Evolutionary conservation across 2,329 filamentous ascomycete genomes (phyloP), one percentile per base, ranked within the genome.

Genomic region (Leptodontidium sp.): DNA sequence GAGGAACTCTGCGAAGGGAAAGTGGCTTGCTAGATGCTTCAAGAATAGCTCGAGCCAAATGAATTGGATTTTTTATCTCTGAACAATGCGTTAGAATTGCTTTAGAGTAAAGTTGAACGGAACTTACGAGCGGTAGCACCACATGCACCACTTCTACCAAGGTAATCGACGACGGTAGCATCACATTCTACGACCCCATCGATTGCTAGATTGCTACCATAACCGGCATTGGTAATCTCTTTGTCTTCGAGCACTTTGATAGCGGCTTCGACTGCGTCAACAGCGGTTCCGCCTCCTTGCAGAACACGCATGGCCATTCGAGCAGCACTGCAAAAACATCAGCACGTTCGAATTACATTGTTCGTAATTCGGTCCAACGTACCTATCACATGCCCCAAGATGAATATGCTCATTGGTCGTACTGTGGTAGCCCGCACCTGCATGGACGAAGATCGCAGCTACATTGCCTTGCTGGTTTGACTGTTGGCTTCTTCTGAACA

Each of bases 161-260:
- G 84, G 78, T 98, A 92, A 77, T 99, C 94, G 50, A 99, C 92
- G 65, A 99, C 88, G 0, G 93, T 94, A 66, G 96, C 96, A 83
- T 99, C 96, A 75, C 94, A 97, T 79, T 99, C 96, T 14, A 98
- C 96, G 0, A 90, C 88, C 1, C 96, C 96, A 74, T 98, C 91
- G 71, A 97, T 92, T 55, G 93, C 91, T 29, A 99, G 84, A 76
- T 99, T 99, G 81, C 96, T 99, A 58, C 97, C 96, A 78, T 92
- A 98, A 0, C 96, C 96, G 47, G 95, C 93, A 79, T 99, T 99
- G 45, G 97, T 99, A 73, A 99, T 97, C 76, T 98, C 94, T 67
- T 92, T 90, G 78, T 99, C 93, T 81, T 99, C 96, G 21, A 99
- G 88, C 24, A 93, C 85, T 74, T 91, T 93, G 76, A 99, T 89